Conservation (phyloP, 352 stramenopile genomes). For the Globisporangium barbulae region DNA sequence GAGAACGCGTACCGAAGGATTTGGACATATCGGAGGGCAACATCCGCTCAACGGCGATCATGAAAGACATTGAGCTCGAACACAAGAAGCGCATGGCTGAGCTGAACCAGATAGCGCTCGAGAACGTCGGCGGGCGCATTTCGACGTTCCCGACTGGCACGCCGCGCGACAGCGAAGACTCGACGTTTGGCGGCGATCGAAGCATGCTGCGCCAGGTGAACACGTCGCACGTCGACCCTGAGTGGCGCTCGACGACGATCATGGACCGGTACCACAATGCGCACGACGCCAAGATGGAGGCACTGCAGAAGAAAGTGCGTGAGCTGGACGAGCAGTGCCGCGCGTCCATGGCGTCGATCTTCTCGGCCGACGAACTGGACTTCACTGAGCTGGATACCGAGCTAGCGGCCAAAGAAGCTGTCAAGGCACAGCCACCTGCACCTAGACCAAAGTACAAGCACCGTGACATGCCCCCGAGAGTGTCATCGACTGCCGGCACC, state of each 20-base stretch:
- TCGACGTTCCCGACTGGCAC: slow-evolving; percentile 20
- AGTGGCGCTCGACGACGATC: slow-evolving; percentile 40
- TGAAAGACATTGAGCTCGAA: slow-evolving; percentile 42
- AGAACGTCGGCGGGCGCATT: slow-evolving; percentile 41
- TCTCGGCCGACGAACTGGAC: slow-evolving; percentile 48
- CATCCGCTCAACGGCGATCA: slow-evolving; percentile 28
- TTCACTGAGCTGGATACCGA: slow-evolving; percentile 30
- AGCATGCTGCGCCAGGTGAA: slow-evolving; percentile 13
- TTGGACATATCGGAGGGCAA: slow-evolving; percentile 13
- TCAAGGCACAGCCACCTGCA: background rate
- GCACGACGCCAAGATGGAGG: slow-evolving; percentile 45
- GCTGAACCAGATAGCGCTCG: slow-evolving; percentile 45
- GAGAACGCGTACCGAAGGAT: slow-evolving; percentile 15
- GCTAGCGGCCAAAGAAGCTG: background rate
- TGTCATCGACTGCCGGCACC: background rate
- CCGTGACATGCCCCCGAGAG: slow-evolving; percentile 1
- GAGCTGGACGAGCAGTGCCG: slow-evolving; percentile 53
- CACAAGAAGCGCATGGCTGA: slow-evolving; percentile 57
- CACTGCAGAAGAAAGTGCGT: slow-evolving; percentile 34
- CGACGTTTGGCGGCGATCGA: background rate
- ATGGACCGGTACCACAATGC: slow-evolving; percentile 45
- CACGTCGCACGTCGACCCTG: slow-evolving; percentile 17
- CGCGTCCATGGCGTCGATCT: slow-evolving; percentile 50
- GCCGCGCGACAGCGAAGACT: slow-evolving; percentile 5
- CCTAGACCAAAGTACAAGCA: slow-evolving; percentile 16